Evolutionary conservation across 1,139 yeast genomes (phyloP).

Genomic region (Hyphopichia pseudoburtonii): DNA sequence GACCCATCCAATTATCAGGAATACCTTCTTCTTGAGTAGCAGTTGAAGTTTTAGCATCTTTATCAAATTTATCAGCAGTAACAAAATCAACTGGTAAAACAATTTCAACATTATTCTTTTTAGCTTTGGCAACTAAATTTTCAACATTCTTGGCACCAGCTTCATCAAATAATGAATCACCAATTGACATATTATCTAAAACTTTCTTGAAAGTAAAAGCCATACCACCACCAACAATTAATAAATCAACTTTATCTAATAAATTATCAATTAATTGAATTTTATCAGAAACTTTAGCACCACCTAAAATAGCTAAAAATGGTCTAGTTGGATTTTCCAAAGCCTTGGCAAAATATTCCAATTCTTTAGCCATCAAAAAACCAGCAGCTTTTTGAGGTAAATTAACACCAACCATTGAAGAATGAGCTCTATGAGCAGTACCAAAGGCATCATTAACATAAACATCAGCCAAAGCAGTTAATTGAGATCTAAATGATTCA

Average conservation of each 20-base stretch:
- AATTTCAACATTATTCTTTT: constrained; percentile 87
- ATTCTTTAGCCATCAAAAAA: constrained; percentile 95
- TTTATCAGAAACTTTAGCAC: constrained; percentile 98
- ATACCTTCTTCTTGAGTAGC: constrained; percentile 89
- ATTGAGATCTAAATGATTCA: constrained; percentile 78
- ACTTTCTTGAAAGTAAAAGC: constrained; percentile 97
- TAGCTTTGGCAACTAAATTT: constrained; percentile 87
- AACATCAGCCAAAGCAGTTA: constrained; percentile 89
- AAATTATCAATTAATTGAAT: constrained; percentile 96
- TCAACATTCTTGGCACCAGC: constrained; percentile 94
- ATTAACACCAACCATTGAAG: constrained; percentile 95
- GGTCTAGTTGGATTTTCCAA: constrained; percentile 96
- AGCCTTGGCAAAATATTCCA: constrained; percentile 94
- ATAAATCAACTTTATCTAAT: constrained; percentile 87
- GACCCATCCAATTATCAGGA: constrained; percentile 91
- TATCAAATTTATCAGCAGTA: constrained; percentile 89
- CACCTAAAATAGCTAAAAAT: constrained; percentile 95
- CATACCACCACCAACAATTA: constrained; percentile 99
- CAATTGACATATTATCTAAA: constrained; percentile 78
- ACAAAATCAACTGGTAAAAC: constrained; percentile 92
- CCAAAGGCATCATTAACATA: constrained; percentile 98
- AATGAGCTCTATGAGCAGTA: constrained; percentile 99
- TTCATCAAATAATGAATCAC: constrained; percentile 85
- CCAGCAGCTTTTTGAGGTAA: constrained; percentile 95
- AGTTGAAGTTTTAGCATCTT: constrained; percentile 78